Evolutionary conservation across 148 eudicot species (phyloP).

Genomic region (Hydrangea macrophylla): DNA sequence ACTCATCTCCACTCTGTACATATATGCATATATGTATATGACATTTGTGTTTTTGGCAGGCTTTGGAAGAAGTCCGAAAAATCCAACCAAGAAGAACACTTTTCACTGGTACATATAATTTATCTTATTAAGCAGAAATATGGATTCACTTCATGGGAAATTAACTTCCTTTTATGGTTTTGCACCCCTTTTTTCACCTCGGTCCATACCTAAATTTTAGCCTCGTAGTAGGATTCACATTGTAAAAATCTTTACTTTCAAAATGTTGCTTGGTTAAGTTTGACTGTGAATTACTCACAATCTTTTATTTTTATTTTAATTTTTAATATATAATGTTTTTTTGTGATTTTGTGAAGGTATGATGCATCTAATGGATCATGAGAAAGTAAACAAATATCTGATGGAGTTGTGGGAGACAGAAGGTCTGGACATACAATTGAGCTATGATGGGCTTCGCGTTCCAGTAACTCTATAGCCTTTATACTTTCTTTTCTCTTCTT

Average conservation of each 20-base stretch:
- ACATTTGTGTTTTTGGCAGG: conserved; percentile 39
- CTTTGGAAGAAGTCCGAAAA: conserved; percentile 89
- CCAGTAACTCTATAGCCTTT: conserved; percentile 55
- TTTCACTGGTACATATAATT: conserved; percentile 80
- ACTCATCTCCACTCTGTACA: not conserved
- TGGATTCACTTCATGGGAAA: not conserved
- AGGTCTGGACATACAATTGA: conserved; percentile 79
- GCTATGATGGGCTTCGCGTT: conserved; percentile 89
- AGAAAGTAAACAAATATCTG: conserved; percentile 57
- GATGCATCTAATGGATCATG: conserved; percentile 99
- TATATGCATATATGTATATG: no score
- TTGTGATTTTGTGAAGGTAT: conserved; percentile 55
- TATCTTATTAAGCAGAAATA: not conserved
- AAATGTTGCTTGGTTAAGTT: no score
- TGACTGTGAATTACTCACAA: no score
- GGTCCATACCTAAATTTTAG: not conserved
- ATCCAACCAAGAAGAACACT: conserved; percentile 87
- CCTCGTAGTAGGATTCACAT: conserved; percentile 6
- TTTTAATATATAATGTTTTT: not conserved
- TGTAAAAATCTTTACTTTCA: no score
- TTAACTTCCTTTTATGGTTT: not conserved
- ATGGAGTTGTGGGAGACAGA: conserved; percentile 60
- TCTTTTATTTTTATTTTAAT: no score
- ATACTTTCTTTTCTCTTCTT: not conserved
- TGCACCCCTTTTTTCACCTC: not conserved